Conservation (phyloP, 192 early-diverging fungal genomes). For the Funneliformis mosseae region DNA sequence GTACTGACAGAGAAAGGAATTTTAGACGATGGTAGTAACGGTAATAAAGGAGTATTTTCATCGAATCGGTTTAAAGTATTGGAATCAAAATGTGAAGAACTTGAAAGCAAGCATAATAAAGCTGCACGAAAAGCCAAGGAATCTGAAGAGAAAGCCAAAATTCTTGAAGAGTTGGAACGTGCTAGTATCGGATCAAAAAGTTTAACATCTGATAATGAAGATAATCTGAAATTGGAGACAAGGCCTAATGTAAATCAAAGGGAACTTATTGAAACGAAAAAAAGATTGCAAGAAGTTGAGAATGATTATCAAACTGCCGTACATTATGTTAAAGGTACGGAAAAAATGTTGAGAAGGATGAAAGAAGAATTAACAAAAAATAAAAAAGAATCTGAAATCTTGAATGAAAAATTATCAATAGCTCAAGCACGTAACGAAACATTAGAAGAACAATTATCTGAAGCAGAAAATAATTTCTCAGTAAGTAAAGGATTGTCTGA, state of each 20-base stretch:
- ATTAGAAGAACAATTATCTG: constrained; percentile 41
- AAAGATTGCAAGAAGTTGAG: constrained; percentile 44
- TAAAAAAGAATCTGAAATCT: constrained; percentile 26
- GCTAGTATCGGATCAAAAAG: constrained; percentile 1
- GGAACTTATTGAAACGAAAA: constrained; percentile 26
- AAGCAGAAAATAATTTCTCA: constrained; percentile 43
- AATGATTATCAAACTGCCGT: constrained; percentile 46
- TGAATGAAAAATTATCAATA: not conserved
- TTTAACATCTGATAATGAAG: constrained; percentile 10
- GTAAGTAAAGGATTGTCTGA: constrained; percentile 7
- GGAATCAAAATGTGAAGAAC: constrained; percentile 32
- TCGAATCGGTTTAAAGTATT: constrained; percentile 26
- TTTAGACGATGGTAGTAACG: constrained; percentile 38
- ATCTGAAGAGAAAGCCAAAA: constrained; percentile 34
- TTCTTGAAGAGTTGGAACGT: constrained; percentile 17
- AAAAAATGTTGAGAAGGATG: constrained; percentile 38
- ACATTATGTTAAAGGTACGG: constrained; percentile 41
- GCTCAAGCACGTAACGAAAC: constrained; percentile 34
- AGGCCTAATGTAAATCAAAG: not conserved
- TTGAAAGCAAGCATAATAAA: constrained; percentile 36
- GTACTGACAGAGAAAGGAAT: constrained; percentile 51
- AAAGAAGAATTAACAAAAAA: constrained; percentile 37
- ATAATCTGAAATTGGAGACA: constrained; percentile 24
- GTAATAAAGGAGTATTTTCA: not conserved
- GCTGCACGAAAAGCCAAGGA: constrained; percentile 32